These are phyloP conservation scores for Cyclostephanos tholiformis DNA, from an alignment of 108 stramenopile species.

Conservation along the genomic window DNA sequence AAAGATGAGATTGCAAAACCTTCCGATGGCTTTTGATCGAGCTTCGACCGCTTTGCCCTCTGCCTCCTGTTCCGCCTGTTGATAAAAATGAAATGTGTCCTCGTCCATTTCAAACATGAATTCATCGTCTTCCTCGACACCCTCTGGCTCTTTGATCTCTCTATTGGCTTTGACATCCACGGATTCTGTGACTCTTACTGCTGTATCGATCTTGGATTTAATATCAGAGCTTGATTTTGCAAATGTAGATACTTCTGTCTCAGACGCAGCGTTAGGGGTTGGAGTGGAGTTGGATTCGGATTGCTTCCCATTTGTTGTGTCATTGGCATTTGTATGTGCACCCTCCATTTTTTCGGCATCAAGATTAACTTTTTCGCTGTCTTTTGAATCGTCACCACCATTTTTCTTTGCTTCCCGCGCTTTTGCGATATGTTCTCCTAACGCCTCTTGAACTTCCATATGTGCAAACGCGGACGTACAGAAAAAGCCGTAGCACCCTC, in stretches of 20 bases:
- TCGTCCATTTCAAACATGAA: constrained; percentile 61
- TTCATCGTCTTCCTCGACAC: constrained; percentile 46
- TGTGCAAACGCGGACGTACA: constrained; percentile 54
- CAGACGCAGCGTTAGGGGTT: background rate
- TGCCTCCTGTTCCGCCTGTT: constrained; percentile 68
- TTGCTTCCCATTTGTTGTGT: constrained; percentile 8
- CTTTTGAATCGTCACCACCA: constrained; percentile 28
- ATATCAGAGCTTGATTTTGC: background rate
- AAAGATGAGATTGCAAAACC: constrained; percentile 55
- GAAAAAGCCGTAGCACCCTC: constrained; percentile 54
- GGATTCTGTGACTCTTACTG: constrained; percentile 15
- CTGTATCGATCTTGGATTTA: constrained; percentile 24
- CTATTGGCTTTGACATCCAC: background rate
- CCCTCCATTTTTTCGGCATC: constrained; percentile 31
- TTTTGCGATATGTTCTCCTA: constrained; percentile 46
- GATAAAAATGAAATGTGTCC: constrained; percentile 69
- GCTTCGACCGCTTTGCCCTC: constrained; percentile 65
- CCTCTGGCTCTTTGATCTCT: constrained; percentile 10
- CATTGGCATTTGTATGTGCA: constrained; percentile 11
- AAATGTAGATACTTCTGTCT: background rate
- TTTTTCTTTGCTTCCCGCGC: constrained; percentile 39
- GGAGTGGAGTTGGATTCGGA: constrained; percentile 17
- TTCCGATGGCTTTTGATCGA: constrained; percentile 55
- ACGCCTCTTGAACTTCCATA: constrained; percentile 50
- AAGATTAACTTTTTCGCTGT: constrained; percentile 25